Evolutionary conservation across 202 grass and related monocot genomes (phyloP).

Genomic region (Setaria viridis): DNA sequence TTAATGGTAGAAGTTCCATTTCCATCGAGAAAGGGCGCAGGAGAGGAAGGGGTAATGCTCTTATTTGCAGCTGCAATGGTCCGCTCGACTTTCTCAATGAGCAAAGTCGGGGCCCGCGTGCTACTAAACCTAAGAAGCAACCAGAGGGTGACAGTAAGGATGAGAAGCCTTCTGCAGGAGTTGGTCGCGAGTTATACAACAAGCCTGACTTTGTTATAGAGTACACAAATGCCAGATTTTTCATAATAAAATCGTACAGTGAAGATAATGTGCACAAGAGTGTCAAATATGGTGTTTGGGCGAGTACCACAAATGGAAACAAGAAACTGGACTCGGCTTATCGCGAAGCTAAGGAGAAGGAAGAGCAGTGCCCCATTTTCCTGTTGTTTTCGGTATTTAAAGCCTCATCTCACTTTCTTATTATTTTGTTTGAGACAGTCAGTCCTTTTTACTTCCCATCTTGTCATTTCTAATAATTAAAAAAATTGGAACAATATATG

Average conservation of each 20-base stretch:
- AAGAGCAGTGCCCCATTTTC: slow-evolving; percentile 71
- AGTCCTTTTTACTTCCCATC: slow-evolving; percentile 15
- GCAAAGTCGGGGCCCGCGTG: slow-evolving; percentile 90
- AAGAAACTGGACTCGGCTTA: slow-evolving; percentile 89
- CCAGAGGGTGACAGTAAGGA: slow-evolving; percentile 61
- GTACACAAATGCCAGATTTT: slow-evolving; percentile 86
- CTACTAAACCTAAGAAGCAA: slow-evolving; percentile 76
- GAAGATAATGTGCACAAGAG: slow-evolving; percentile 99
- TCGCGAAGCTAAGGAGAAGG: slow-evolving; percentile 70
- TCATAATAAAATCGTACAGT: slow-evolving; percentile 98
- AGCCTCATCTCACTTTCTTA: slow-evolving; percentile 6
- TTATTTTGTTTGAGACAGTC: background rate
- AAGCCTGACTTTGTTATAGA: slow-evolving; percentile 73
- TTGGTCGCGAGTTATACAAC: slow-evolving; percentile 67
- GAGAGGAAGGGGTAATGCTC: slow-evolving; percentile 77
- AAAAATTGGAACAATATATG: slow-evolving; percentile 36
- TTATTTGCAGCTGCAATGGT: slow-evolving; percentile 74
- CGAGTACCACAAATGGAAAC: slow-evolving; percentile 97
- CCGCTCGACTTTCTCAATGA: slow-evolving; percentile 88
- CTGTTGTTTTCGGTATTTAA: slow-evolving; percentile 64
- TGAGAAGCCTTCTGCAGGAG: slow-evolving; percentile 58
- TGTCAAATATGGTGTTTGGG: slow-evolving; percentile 98
- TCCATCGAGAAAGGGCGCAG: slow-evolving; percentile 63
- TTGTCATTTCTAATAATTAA: slow-evolving; percentile 31
- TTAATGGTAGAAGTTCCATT: slow-evolving; percentile 63